Conservation (phyloP, 2,329 filamentous ascomycete species). For the Colletotrichum phormii region DNA sequence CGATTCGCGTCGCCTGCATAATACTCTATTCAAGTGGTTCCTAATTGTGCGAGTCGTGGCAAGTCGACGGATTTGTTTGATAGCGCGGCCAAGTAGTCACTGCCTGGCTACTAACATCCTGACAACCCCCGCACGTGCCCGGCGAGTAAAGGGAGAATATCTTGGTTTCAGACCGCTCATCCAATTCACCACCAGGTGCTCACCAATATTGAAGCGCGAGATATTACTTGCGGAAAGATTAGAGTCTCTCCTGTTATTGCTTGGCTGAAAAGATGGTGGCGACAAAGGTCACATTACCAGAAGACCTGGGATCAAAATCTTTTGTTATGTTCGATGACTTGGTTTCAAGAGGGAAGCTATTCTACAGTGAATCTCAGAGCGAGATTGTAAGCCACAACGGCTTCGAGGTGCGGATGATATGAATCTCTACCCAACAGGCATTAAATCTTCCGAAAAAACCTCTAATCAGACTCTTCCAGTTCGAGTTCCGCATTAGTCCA, state of each 20-base stretch:
- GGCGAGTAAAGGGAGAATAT: too few relatives aligned
- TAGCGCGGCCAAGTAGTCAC: too few relatives aligned
- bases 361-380: not conserved
- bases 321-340: not conserved
- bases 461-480: not conserved
- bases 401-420: not conserved
- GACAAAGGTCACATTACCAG: not conserved
- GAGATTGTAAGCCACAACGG: not conserved
- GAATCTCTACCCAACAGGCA: not conserved
- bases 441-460: rapidly evolving
- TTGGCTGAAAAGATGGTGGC: not conserved
- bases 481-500: not conserved
- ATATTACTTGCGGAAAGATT: not conserved
- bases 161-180: too few relatives aligned
- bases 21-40: too few relatives aligned
- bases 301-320: not conserved
- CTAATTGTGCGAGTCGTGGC: too few relatives aligned
- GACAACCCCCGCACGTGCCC: too few relatives aligned
- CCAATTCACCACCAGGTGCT: too few relatives aligned
- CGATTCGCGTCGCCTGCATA: too few relatives aligned
- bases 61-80: rapidly evolving
- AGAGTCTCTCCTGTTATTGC: rapidly evolving
- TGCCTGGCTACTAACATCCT: too few relatives aligned
- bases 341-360: not conserved
- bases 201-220: not conserved